Evolutionary conservation across 2,329 filamentous ascomycete species (phyloP).

Genomic region (Stagonosporopsis chrysanthemi): DNA sequence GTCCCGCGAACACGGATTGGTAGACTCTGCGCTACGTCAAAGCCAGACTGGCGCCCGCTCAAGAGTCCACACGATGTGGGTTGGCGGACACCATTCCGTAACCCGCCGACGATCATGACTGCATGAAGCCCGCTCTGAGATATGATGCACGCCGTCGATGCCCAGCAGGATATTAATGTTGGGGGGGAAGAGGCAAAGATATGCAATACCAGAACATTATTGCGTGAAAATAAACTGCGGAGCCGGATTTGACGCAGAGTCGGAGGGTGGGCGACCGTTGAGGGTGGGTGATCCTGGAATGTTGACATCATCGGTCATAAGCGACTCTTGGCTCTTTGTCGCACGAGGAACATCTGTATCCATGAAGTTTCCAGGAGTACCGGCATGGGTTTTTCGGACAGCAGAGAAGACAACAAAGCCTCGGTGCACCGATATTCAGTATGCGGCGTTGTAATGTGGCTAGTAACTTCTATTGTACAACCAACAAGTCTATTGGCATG

Average conservation of each 20-base stretch:
- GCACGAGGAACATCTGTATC: conserved; percentile 3
- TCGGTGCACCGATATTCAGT: background rate
- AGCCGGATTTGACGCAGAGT: conserved; percentile 26
- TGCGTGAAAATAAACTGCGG: conserved; percentile 30
- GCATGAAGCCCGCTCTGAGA: conserved; percentile 23
- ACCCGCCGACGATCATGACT: conserved; percentile 34
- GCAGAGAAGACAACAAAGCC: background rate
- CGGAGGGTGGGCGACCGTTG: conserved; percentile 15
- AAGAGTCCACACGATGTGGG: conserved; percentile 18
- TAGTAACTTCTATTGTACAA: conserved; percentile 26
- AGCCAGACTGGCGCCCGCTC: conserved; percentile 21
- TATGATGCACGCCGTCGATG: conserved; percentile 24
- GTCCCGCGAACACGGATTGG: conserved; percentile 30
- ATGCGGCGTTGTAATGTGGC: conserved; percentile 32
- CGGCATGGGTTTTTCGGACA: background rate
- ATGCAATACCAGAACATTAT: conserved; percentile 19
- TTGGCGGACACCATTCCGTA: conserved; percentile 23
- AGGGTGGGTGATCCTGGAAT: conserved; percentile 12
- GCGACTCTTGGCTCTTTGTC: conserved; percentile 21
- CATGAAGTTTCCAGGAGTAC: background rate
- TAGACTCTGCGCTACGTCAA: conserved; percentile 23
- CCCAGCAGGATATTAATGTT: conserved; percentile 23
- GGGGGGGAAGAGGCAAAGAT: conserved; percentile 23
- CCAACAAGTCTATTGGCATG: conserved; percentile 9
- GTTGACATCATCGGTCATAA: conserved; percentile 36